Evolutionary conservation across 805 yeast species (phyloP).

Genomic region (Nakazawaea peltata): DNA sequence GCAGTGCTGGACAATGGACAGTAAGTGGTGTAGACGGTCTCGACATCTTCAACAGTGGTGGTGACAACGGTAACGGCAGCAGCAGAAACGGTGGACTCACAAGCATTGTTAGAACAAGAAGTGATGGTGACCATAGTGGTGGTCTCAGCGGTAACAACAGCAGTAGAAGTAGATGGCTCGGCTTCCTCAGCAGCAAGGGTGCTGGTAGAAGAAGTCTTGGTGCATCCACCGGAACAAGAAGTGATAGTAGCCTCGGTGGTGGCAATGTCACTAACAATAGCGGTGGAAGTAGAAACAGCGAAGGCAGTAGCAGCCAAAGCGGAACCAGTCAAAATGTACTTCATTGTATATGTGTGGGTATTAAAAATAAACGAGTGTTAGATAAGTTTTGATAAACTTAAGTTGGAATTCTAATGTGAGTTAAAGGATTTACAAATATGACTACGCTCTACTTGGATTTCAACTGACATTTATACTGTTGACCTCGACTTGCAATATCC

Average conservation of each 20-base stretch:
- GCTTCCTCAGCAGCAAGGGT: constrained; percentile 11
- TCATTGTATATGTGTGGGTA: constrained; percentile 6
- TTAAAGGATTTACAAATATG: not conserved
- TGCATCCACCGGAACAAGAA: constrained; percentile 11
- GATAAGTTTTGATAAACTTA: not conserved
- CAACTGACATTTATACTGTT: too few species aligned
- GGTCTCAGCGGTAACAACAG: constrained; percentile 14
- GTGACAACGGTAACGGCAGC: constrained; percentile 21
- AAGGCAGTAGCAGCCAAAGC: constrained; percentile 7
- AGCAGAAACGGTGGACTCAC: constrained; percentile 14
- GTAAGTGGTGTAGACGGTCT: constrained; percentile 31
- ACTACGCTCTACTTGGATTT: too few species aligned
- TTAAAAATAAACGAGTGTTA: not conserved
- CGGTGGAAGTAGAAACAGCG: constrained; percentile 9
- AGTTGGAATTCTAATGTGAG: not conserved
- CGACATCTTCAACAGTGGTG: constrained; percentile 24
- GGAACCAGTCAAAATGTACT: constrained; percentile 9
- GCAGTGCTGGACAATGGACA: constrained; percentile 19
- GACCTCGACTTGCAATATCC: too few species aligned
- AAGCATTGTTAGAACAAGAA: constrained; percentile 14
- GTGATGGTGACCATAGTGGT: constrained; percentile 17
- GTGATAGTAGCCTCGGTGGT: constrained; percentile 10
- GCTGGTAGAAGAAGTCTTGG: constrained; percentile 12
- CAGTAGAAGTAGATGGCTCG: constrained; percentile 9
- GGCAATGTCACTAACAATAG: constrained; percentile 13